phyloP scores from a whole-genome alignment of 2,329 filamentous ascomycete genomes.

The Harringtonia lauricola region DNA sequence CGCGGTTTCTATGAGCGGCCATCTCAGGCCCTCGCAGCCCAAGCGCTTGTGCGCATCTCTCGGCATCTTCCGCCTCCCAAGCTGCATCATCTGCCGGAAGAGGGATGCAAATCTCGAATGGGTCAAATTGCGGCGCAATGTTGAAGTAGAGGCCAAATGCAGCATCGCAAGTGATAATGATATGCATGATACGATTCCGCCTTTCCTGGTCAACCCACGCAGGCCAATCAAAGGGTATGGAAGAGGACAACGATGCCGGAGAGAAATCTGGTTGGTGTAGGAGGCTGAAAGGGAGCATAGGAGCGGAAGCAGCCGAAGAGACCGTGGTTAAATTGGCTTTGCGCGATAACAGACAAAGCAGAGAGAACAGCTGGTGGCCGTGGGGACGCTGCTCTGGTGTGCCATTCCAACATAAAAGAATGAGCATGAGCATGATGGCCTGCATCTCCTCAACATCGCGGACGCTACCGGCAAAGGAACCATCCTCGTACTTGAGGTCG shows the following conservation, averaged over 20 bases:
- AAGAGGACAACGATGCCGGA: not conserved
- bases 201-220: conserved; percentile 63
- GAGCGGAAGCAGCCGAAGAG: conserved; percentile 16
- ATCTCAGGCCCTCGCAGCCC: conserved; percentile 48
- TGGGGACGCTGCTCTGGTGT: conserved; percentile 52
- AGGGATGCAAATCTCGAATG: conserved; percentile 54
- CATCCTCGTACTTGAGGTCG: conserved; percentile 26
- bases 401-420: conserved; percentile 60
- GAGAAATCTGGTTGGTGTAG: conserved; percentile 46
- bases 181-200: conserved; percentile 52
- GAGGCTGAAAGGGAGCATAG: conserved; percentile 14
- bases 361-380: conserved; percentile 47
- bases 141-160: conserved; percentile 65
- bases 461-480: conserved; percentile 21
- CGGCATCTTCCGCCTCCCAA: conserved; percentile 53
- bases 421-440: conserved; percentile 50
- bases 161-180: conserved; percentile 52
- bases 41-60: conserved; percentile 53
- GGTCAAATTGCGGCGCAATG: conserved; percentile 48
- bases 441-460: conserved; percentile 55
- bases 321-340: conserved; percentile 44
- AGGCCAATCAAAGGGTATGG: conserved; percentile 51
- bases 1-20: conserved; percentile 44
- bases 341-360: conserved; percentile 45
- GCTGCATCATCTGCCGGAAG: conserved; percentile 62